Evolutionary conservation across 495 filamentous ascomycete species (phyloP).

Genomic region (Penicillium taxi): DNA sequence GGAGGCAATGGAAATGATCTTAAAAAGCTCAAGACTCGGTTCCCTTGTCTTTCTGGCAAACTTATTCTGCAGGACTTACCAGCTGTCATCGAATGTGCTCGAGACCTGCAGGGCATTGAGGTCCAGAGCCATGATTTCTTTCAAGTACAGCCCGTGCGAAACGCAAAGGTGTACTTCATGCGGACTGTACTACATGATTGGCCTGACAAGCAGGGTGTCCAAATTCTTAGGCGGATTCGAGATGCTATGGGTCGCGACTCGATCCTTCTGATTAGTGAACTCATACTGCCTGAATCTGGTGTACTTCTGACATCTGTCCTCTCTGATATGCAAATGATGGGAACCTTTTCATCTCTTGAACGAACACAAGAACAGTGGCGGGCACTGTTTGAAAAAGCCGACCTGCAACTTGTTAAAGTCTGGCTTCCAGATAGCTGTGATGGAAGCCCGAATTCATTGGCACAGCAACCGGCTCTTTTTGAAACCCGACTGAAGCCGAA

Average conservation of each 20-base stretch:
- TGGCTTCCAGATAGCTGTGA: slow-evolving; percentile 9
- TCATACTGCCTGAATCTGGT: slow-evolving; percentile 9
- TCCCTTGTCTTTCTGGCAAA: slow-evolving; percentile 30
- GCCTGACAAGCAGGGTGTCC: slow-evolving; percentile 34
- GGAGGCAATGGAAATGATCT: slow-evolving; percentile 48
- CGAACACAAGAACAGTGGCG: slow-evolving; percentile 20
- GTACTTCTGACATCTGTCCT: slow-evolving; percentile 6
- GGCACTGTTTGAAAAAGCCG: slow-evolving; percentile 31
- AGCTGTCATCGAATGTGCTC: slow-evolving; percentile 28
- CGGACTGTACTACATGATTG: slow-evolving; percentile 43
- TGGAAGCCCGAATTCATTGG: slow-evolving; percentile 1
- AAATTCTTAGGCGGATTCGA: slow-evolving; percentile 32
- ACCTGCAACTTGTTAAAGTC: slow-evolving; percentile 51
- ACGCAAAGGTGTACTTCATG: slow-evolving; percentile 24
- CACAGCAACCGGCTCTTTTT: slow-evolving; percentile 10
- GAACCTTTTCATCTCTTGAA: slow-evolving; percentile 23
- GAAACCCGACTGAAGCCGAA: slow-evolving; percentile 8
- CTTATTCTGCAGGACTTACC: slow-evolving; percentile 51
- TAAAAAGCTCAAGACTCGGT: slow-evolving; percentile 38
- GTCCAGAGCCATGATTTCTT: slow-evolving; percentile 42
- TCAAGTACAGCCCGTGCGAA: slow-evolving; percentile 36
- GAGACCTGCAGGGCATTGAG: slow-evolving; percentile 21
- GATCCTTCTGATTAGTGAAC: slow-evolving; percentile 40
- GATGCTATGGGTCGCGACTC: slow-evolving; percentile 36
- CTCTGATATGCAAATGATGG: slow-evolving; percentile 39